Evolutionary conservation across 345 rosid genomes (phyloP).

Genomic region (Cardamine resedifolia): DNA sequence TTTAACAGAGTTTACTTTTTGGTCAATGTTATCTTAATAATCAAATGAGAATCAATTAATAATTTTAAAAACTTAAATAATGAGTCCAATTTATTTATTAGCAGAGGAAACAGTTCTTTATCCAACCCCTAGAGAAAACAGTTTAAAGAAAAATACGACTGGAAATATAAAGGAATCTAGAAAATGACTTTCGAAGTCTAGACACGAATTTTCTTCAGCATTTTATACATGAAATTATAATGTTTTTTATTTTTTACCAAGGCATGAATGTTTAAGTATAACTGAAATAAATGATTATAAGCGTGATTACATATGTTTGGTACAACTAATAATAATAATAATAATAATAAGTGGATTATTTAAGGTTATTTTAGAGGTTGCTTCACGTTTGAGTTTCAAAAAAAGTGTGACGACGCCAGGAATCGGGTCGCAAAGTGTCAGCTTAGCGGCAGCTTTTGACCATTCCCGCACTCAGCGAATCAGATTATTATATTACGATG

Average conservation of each 20-base stretch:
- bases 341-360: neutral
- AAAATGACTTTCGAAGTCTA: neutral
- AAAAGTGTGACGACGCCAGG: constrained; percentile 19
- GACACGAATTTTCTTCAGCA: neutral
- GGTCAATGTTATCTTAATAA: constrained; percentile 2
- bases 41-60: neutral
- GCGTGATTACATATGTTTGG: constrained; percentile 7
- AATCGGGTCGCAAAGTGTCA: constrained; percentile 30
- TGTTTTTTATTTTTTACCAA: neutral
- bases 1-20: constrained; percentile 1
- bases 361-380: constrained; percentile 7
- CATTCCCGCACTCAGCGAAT: constrained; percentile 4
- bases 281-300: neutral
- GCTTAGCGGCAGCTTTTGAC: constrained; percentile 26
- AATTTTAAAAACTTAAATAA: neutral
- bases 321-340: constrained; percentile 17
- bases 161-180: neutral
- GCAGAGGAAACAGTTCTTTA: neutral
- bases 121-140: neutral
- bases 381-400: constrained; percentile 27
- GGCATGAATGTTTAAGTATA: neutral
- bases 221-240: too few relatives aligned
- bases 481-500: neutral
- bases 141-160: neutral
- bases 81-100: neutral